Percentiles rank a stretch among this genome's conserved stretches.
Evolutionary conservation across 768 basidiomycete species (phyloP).

Genomic region (Tulasnella sp.): DNA sequence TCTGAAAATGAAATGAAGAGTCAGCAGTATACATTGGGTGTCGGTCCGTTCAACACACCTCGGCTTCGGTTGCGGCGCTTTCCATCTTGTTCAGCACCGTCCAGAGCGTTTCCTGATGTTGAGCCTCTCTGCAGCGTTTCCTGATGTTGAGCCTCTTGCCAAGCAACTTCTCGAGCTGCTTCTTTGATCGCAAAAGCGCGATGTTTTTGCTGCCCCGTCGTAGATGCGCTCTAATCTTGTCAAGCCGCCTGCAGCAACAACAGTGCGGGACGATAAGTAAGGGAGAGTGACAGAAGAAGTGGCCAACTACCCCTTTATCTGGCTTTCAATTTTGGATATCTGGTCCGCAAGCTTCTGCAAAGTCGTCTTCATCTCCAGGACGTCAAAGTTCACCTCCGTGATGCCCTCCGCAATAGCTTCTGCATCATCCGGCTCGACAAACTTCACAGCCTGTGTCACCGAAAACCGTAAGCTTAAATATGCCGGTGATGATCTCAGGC

Average conservation of each 20-base stretch:
- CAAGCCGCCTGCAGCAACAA: constrained; percentile 52
- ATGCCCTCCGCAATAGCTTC: too few relatives aligned
- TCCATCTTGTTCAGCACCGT: constrained; percentile 87
- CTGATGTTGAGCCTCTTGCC: constrained; percentile 65
- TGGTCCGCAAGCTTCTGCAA: too few relatives aligned
- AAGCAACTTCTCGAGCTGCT: constrained; percentile 73
- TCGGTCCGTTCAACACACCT: constrained; percentile 49
- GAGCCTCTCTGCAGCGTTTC: too few relatives aligned
- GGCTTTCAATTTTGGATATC: constrained; percentile 60
- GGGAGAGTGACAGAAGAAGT: not conserved
- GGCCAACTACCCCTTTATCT: constrained; percentile 64
- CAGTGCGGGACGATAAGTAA: not conserved
- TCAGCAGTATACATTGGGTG: not conserved
- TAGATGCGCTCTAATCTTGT: constrained; percentile 62
- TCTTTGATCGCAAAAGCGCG: constrained; percentile 69
- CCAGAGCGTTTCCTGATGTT: too few relatives aligned
- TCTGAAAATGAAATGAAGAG: constrained; percentile 20
- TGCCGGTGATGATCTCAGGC: too few relatives aligned
- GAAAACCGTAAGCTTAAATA: too few relatives aligned
- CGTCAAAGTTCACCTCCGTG: constrained; percentile 77
- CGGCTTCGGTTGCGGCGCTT: constrained; percentile 79
- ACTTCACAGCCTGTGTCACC: too few relatives aligned
- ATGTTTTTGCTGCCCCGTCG: constrained; percentile 65
- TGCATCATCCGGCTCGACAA: too few relatives aligned
- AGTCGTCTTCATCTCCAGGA: constrained; percentile 71